Evolutionary conservation across 2,329 filamentous ascomycete genomes (phyloP).

Genomic region (Elsinoe batatas): DNA sequence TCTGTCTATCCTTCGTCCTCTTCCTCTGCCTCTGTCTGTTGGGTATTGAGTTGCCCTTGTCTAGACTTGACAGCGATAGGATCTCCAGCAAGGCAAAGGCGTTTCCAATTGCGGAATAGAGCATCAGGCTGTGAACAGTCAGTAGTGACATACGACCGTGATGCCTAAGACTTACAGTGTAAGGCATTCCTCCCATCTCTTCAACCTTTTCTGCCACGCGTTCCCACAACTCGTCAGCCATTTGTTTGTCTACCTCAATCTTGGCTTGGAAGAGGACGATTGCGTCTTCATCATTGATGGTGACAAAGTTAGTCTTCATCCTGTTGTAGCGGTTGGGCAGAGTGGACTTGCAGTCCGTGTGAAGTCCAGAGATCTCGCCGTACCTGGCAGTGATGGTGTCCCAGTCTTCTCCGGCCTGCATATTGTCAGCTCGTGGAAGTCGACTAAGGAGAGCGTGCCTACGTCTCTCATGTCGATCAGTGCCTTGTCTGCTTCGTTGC

Average conservation of each 20-base stretch:
- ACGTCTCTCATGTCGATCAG: slow-evolving; percentile 23
- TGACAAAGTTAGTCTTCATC: slow-evolving; percentile 32
- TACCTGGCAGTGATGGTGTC: slow-evolving; percentile 21
- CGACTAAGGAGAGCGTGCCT: not conserved
- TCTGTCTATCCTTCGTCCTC: slow-evolving; percentile 19
- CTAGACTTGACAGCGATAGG: slow-evolving; percentile 3
- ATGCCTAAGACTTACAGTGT: slow-evolving; percentile 17
- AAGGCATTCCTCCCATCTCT: slow-evolving; percentile 25
- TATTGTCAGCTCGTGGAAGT: not conserved
- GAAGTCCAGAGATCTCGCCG: slow-evolving; percentile 24
- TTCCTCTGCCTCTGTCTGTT: slow-evolving; percentile 24
- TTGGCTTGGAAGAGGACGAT: slow-evolving; percentile 28
- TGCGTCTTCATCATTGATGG: slow-evolving; percentile 29
- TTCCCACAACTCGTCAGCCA: slow-evolving; percentile 32
- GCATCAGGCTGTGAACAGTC: slow-evolving; percentile 19
- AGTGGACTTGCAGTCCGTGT: slow-evolving; percentile 27
- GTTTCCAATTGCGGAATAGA: slow-evolving; percentile 4
- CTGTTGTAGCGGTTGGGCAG: slow-evolving; percentile 31
- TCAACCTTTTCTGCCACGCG: slow-evolving; percentile 28
- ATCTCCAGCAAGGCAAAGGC: slow-evolving; percentile 1
- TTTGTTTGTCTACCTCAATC: slow-evolving; percentile 31
- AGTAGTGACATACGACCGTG: not conserved
- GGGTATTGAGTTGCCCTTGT: not conserved
- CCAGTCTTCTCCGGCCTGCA: slow-evolving; percentile 19
- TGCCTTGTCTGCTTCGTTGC: slow-evolving; percentile 22